phyloP scores from a whole-genome alignment of 805 yeast genomes.

The Maudiozyma barnettii region DNA sequence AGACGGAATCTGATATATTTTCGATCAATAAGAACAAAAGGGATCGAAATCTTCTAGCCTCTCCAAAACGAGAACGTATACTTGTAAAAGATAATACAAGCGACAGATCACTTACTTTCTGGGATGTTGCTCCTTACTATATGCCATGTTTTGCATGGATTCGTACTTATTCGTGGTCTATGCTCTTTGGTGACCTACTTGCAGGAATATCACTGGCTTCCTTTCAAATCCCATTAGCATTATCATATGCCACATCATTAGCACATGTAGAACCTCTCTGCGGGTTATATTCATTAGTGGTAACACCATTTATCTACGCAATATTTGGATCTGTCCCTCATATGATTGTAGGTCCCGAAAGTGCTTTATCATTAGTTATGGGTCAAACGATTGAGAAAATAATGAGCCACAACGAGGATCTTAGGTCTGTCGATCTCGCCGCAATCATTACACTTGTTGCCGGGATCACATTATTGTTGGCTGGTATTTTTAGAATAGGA shows the following conservation, averaged over 20 bases:
- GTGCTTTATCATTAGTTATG: conserved; percentile 72
- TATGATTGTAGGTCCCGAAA: conserved; percentile 88
- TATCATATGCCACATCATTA: conserved; percentile 64
- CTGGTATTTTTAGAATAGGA: conserved; percentile 79
- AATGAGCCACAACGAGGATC: conserved; percentile 33
- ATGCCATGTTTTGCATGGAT: conserved; percentile 63
- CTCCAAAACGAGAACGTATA: background rate
- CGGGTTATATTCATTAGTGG: conserved; percentile 66
- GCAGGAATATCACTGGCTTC: conserved; percentile 87
- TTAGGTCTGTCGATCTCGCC: conserved; percentile 46
- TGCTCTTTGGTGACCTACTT: conserved; percentile 50
- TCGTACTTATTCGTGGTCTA: conserved; percentile 35
- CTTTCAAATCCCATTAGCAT: conserved; percentile 79
- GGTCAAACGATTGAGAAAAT: conserved; percentile 68
- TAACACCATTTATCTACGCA: conserved; percentile 72
- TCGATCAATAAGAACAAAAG: background rate
- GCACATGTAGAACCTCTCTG: conserved; percentile 77
- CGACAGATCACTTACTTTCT: background rate
- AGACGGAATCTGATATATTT: background rate
- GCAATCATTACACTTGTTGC: conserved; percentile 64
- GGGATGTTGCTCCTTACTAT: conserved; percentile 42
- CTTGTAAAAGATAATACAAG: background rate
- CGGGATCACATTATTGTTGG: conserved; percentile 60
- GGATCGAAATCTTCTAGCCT: background rate
- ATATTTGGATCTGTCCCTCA: conserved; percentile 79